Evolutionary conservation across 208 protist genomes (phyloP).

Genomic region (Crithidia thermophila): DNA sequence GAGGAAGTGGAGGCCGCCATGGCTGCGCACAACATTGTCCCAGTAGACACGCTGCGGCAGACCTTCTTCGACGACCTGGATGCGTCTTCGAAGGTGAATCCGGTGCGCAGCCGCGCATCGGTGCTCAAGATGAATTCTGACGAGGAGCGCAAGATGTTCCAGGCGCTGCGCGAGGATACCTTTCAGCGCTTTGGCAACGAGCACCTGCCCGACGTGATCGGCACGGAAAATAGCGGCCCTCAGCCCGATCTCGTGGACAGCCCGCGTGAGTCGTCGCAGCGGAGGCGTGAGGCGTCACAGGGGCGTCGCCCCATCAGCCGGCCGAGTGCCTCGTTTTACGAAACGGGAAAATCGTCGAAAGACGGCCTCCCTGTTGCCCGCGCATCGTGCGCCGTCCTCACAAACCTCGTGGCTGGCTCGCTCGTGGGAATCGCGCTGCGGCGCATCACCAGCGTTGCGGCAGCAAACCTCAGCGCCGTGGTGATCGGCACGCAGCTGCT

Average conservation of each 20-base stretch:
- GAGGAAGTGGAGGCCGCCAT: slow-evolving; percentile 27
- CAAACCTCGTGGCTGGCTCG: slow-evolving; percentile 34
- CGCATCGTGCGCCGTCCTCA: slow-evolving; percentile 27
- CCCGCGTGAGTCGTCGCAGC: background rate
- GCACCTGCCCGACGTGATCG: background rate
- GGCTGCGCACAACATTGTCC: slow-evolving; percentile 25
- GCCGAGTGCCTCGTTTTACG: background rate
- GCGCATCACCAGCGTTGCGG: slow-evolving; percentile 20
- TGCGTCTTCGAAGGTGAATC: slow-evolving; percentile 57
- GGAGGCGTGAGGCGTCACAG: slow-evolving; percentile 4
- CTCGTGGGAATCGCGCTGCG: slow-evolving; percentile 29
- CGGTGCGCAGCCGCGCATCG: slow-evolving; percentile 31
- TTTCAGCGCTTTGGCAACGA: slow-evolving; percentile 15
- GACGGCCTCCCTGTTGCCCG: slow-evolving; percentile 20
- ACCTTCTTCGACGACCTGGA: slow-evolving; percentile 62
- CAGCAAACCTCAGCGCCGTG: slow-evolving; percentile 30
- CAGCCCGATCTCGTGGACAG: slow-evolving; percentile 11
- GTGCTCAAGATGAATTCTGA: background rate
- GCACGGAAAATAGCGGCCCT: background rate
- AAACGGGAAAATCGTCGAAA: background rate
- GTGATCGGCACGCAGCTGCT: slow-evolving; percentile 52
- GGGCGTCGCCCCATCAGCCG: background rate
- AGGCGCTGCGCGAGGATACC: slow-evolving; percentile 7
- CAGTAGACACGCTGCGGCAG: slow-evolving; percentile 40
- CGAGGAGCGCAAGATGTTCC: slow-evolving; percentile 27